Base-by-base conservation (phyloP, 352 stramenopile genomes). In the Lagenidium giganteum region DNA sequence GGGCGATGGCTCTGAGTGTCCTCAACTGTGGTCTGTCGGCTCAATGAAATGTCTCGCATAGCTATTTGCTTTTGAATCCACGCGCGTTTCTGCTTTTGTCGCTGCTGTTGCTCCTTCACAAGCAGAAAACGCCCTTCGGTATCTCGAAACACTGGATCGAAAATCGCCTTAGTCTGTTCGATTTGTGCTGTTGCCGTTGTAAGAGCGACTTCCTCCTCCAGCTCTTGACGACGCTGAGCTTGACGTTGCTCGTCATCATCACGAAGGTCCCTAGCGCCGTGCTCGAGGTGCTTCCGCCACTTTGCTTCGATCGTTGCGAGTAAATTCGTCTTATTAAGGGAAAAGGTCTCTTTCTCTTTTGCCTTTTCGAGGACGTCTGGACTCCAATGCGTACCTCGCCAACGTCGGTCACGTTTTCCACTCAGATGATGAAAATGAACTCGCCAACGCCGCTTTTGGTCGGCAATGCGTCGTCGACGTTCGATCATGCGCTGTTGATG, bases 351-450 rank as follows among this genome's bases (percentile, higher is more conserved):
- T 21, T 69, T 73, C 14, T 50, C 29, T 34, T 79, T 75, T 4
- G 70, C 76, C 11, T 69, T 54, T 25, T 75, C 55, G 7, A 85
- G 30, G 3, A 88, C 73, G 6, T 72, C 52, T 12, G 41, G 28
- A 5, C 45, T 67, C 73, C 76, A 86, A 18, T 41, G 54, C 8
- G 51, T 69, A 4, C 73, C 67, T 26, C 46, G 56, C 73, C 76
- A 86, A 7, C 69, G 72, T 38, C 58, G 62, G 40, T 88, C 69
- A 14, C 37, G 57, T 23, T 92, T 92, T 6, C 79, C 76, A 45
- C 64, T 82, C 8, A 58, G 62, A 20, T 57, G 58, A 31, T 69
- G 80, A 23, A 72, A 57, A 18, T 73, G 52, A 30, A 89, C 55
- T 20, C 56, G 20, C 72, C 67, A 92, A 27, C 51, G 60, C 1